Base-by-base conservation (phyloP, 179 eudicot genomes). In the Spergularia azorica region DNA sequence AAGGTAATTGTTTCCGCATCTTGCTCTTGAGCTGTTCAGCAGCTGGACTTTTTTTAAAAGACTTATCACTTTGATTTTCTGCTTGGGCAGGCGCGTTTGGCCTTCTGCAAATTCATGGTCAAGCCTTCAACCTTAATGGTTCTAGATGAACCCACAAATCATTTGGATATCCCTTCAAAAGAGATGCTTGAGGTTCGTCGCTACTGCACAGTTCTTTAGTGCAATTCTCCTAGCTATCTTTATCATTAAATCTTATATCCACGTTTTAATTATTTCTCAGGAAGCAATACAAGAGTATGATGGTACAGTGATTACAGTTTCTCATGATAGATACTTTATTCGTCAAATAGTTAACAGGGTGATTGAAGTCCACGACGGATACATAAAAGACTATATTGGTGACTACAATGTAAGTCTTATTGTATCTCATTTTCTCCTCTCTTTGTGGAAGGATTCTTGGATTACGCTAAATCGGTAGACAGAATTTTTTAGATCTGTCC, bases 61-160 rank as follows among this genome's bases (percentile, higher is more conserved):
- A 20, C 55, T 77, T 48, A 73, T 71, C 21, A 32, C 70, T 20
- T 61, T 26, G 6, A 55, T 65, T 77, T 56, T 74, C 52, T 79
- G 54, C 66, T 80, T 62, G 12, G 76, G 16, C 79, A 95, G 99
- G 98, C 98, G 21, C 95, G 98, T 21, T 84, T 94, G 76, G 94
- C 99, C 65, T 95, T 95, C 73, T 94, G 98, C 87, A 94, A 90
- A 78, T 95, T 95, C 91, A 95, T 95, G 99, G 98, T 95, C 62
- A 95, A 79, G 65, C 95, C 95, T 39, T 95, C 99, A 68, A 93
- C 98, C 18, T 83, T 95, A 79, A 88, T 94, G 70, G 91, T 95
- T 73, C 86, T 95, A 79, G 99, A 95, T 55, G 99, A 95, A 74
- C 99, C 98, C 38, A 93, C 99, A 71, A 95, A 95, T 85, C 99